These are phyloP conservation scores for Biscutella auriculata DNA, from an alignment of 441 rosid genomes.

Conservation along the genomic window DNA sequence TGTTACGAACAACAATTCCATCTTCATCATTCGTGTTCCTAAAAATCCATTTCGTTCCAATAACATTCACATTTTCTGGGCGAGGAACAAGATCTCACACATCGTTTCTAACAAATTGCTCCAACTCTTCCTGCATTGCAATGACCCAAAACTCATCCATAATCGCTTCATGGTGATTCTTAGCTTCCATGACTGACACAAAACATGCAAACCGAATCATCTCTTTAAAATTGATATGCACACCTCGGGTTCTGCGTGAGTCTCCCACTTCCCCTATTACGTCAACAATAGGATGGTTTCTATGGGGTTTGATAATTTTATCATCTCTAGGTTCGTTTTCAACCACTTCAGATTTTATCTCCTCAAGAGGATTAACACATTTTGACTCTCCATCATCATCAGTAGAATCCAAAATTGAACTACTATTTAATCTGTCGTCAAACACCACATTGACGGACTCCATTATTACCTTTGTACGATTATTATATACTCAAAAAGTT, in stretches of 20 bases:
- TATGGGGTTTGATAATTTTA: too few relatives aligned
- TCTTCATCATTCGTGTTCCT: not conserved
- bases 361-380: too few relatives aligned
- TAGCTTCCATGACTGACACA: not conserved
- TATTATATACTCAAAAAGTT: not conserved
- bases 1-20: accelerated
- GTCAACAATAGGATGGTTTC: too few relatives aligned
- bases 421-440: too few relatives aligned
- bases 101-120: not conserved
- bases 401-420: too few relatives aligned
- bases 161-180: not conserved
- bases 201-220: not conserved
- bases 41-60: not conserved
- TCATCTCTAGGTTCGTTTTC: too few relatives aligned
- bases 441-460: not conserved
- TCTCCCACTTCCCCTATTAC: too few relatives aligned
- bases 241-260: too few relatives aligned
- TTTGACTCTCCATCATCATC: too few relatives aligned
- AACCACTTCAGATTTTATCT: too few relatives aligned
- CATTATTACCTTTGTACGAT: too few relatives aligned
- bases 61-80: not conserved
- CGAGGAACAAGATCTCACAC: not conserved
- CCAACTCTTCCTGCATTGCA: not conserved
- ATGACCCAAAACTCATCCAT: not conserved
- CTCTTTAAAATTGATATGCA: too few relatives aligned